phyloP scores from a whole-genome alignment of 306 rosid genomes.

The Inga laurina region DNA sequence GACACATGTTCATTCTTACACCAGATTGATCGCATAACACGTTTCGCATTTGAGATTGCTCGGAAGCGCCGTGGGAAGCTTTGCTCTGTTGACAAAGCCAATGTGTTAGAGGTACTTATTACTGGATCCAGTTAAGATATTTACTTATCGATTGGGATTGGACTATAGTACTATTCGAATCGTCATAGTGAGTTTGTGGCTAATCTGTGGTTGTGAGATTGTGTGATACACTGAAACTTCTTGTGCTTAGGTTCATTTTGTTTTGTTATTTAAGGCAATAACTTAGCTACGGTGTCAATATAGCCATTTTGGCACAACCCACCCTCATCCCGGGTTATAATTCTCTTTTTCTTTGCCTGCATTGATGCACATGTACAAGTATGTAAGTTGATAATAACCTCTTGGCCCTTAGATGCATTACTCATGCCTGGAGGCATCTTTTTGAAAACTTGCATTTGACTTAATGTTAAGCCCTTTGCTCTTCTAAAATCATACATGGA shows the following conservation, averaged over 20 bases:
- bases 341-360: not conserved
- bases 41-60: conserved; percentile 86
- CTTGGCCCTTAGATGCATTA: not conserved
- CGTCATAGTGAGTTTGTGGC: not conserved
- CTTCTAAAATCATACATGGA: not conserved
- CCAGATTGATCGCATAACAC: conserved; percentile 91
- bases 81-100: conserved; percentile 96
- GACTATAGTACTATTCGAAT: not conserved
- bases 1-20: conserved; percentile 28
- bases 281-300: not conserved
- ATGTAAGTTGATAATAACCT: not conserved
- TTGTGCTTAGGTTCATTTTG: conserved; percentile 4
- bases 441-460: not conserved
- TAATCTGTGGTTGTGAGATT: not conserved
- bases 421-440: not conserved
- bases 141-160: not conserved
- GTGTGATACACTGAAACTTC: conserved; percentile 13
- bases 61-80: conserved; percentile 71
- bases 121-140: conserved; percentile 2
- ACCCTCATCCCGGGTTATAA: not conserved
- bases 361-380: not conserved
- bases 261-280: not conserved
- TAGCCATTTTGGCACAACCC: not conserved
- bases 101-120: conserved; percentile 84
- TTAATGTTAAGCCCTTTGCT: not conserved